These are phyloP conservation scores for Ceratobasidium sp. DNA, from an alignment of 1,284 basidiomycete species.

Conservation along the genomic window DNA sequence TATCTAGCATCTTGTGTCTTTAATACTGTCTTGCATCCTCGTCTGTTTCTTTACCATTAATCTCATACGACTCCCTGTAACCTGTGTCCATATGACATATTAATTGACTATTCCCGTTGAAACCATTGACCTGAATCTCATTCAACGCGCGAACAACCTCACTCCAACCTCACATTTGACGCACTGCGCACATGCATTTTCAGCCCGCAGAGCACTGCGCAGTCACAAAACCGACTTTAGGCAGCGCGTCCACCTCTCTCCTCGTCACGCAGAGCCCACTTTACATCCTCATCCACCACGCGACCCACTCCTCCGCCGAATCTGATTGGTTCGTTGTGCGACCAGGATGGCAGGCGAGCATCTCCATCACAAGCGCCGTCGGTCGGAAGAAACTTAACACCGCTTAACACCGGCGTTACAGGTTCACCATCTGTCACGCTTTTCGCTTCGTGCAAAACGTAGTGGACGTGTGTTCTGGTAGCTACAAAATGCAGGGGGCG, in stretches of 20 bases:
- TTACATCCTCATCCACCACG: constrained; percentile 23
- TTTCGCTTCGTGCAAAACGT: constrained; percentile 30
- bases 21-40: no score
- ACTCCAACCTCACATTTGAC: no score
- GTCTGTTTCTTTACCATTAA: no score
- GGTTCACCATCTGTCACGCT: constrained; percentile 21
- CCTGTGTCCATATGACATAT: no score
- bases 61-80: no score
- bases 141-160: no score
- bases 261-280: neutral
- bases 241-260: neutral
- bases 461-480: constrained; percentile 36
- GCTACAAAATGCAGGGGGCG: constrained; percentile 37
- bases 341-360: constrained; percentile 36
- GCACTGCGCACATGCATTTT: no score
- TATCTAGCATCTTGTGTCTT: no score
- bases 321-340: constrained; percentile 28
- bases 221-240: constrained; percentile 2
- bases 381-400: constrained; percentile 7
- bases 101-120: no score
- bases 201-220: neutral
- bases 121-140: no score
- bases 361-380: constrained; percentile 6
- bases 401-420: constrained; percentile 24
- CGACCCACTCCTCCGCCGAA: neutral